Evolutionary conservation across 371 early-diverging fungal species (phyloP).

Genomic region (Haplosporangium sp.): DNA sequence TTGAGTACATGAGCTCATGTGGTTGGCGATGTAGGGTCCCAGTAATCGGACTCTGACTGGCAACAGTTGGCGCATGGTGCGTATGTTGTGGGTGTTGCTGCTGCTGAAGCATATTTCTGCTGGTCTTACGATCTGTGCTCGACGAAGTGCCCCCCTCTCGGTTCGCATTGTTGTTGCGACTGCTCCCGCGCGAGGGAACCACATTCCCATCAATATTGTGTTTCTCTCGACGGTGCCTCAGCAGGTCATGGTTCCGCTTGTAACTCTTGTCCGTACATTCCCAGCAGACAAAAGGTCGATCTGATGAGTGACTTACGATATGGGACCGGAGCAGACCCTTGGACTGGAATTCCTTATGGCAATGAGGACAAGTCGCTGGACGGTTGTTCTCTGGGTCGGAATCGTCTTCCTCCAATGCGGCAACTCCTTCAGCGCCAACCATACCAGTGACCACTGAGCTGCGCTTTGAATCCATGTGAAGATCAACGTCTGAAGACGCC

Average conservation of each 20-base stretch:
- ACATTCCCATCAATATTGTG: constrained; percentile 30
- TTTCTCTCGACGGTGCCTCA: constrained; percentile 49
- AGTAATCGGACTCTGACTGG: constrained; percentile 14
- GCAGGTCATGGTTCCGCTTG: constrained; percentile 51
- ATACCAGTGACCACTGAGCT: background rate
- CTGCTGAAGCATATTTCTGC: background rate
- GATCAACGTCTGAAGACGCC: background rate
- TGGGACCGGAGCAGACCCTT: constrained; percentile 49
- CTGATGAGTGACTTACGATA: constrained; percentile 42
- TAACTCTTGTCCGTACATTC: constrained; percentile 48
- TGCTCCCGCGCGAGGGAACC: constrained; percentile 26
- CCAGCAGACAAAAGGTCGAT: constrained; percentile 44
- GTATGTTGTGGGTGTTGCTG: background rate
- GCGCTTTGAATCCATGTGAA: too few relatives aligned
- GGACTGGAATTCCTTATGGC: constrained; percentile 41
- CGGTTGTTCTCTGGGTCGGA: constrained; percentile 19
- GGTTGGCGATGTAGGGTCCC: background rate
- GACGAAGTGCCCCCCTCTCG: constrained; percentile 2
- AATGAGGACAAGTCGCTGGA: constrained; percentile 33
- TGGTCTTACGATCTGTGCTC: constrained; percentile 3
- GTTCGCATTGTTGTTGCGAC: constrained; percentile 11
- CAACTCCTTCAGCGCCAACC: background rate
- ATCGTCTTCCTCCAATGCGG: constrained; percentile 15
- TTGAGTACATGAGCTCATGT: constrained; percentile 15
- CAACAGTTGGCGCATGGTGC: constrained; percentile 9